Base-by-base conservation (phyloP, 495 filamentous ascomycete genomes). In the Corynascus novoguineensis region DNA sequence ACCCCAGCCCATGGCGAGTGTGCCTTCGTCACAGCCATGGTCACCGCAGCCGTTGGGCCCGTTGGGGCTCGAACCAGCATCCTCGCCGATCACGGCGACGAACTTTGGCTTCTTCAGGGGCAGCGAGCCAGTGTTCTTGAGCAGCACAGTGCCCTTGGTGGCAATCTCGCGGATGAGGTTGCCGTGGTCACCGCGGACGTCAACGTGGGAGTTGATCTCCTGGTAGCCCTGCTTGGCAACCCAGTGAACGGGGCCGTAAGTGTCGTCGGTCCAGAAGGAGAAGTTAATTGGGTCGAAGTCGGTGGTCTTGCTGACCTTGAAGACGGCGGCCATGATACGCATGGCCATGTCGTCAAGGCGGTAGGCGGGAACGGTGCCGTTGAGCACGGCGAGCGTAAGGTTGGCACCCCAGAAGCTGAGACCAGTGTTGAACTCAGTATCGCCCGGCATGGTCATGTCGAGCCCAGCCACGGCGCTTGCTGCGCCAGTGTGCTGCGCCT, bases 401-500 rank as follows among this genome's bases (percentile, higher is more conserved):
- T 96, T 97, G 25, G 85, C 72, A 14, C 92, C 92, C 86, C 87
- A 97, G 77, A 78, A 96, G 22, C 87, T 86, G 45, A 73, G 71
- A 22, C 84, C 88, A 24, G 78, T 83, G 64, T 86, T 79, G 68
- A 96, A 92, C 32, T 67, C 55, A 7, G 85, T 81, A 64, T 98
- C 93, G 58, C 93, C 92, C 37, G 93, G 92, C 92, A 97, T 97
- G 10, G 84, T 82, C 91, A 96, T 95, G 66, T 98, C 92, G 45
- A 97, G 71, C 52, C 93, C 93, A 46, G 93, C 93, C 25, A 90
- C 73, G 29, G 89, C 88, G 55, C 78, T 78, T 29, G 82, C 79
- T 17, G 87, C 90, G 66, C 93, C 93, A 17, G 86, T 82, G 69
- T 95, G 88, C 64, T 96, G 91, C 6, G 89, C 91, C 67, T 80